phyloP scores from a whole-genome alignment of 202 grass and related monocot genomes.

The Brachypodium distachyon region DNA sequence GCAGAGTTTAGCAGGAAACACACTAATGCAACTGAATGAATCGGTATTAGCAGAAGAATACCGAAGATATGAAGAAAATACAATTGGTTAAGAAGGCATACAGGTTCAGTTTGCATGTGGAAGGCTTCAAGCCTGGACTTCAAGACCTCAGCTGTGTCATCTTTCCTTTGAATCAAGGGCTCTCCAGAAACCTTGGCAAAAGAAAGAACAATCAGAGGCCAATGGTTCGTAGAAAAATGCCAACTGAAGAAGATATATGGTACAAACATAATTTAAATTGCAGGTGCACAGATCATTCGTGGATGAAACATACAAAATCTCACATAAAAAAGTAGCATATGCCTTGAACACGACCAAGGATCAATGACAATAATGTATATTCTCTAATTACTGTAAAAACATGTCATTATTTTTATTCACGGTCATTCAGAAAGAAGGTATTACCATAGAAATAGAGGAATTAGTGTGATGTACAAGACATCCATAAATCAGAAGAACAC shows the following conservation, averaged over 20 bases:
- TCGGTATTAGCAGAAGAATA: neutral
- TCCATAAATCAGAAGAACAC: neutral
- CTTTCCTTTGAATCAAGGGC: conserved; percentile 86
- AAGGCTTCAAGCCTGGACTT: conserved; percentile 96
- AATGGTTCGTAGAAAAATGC: neutral
- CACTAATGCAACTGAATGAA: neutral
- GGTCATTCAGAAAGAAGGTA: neutral
- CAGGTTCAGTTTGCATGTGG: conserved; percentile 86
- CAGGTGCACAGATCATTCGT: neutral
- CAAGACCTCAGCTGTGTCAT: conserved; percentile 86
- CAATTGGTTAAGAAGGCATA: conserved; percentile 32
- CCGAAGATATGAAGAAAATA: neutral
- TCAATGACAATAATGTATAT: neutral
- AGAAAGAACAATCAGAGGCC: neutral
- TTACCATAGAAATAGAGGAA: neutral
- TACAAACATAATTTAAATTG: neutral
- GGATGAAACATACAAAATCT: neutral
- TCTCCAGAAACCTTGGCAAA: conserved; percentile 74
- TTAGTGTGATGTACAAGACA: neutral
- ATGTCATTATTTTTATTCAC: neutral
- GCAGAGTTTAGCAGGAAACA: neutral
- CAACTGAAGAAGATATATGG: neutral
- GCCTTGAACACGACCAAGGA: neutral
- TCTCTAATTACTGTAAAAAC: neutral
- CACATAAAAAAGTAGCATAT: neutral